Evolutionary conservation across 2,329 filamentous ascomycete genomes (phyloP).

Genomic region (Trichothecium roseum): DNA sequence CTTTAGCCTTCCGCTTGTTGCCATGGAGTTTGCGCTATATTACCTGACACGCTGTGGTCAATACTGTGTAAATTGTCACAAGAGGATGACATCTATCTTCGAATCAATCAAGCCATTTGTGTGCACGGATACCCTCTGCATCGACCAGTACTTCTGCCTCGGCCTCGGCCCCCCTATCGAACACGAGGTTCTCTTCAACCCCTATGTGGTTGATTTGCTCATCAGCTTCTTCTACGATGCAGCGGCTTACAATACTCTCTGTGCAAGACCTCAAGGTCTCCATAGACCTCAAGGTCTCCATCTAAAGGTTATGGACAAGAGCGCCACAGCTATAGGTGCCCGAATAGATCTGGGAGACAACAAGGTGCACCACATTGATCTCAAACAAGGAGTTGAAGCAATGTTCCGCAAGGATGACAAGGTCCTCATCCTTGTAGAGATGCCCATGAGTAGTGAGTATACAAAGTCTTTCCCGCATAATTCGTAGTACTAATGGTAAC

Average conservation of each 20-base stretch:
- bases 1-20: constrained; percentile 42
- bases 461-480: no score
- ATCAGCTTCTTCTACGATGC: constrained; percentile 70
- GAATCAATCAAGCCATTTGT: constrained; percentile 70
- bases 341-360: not conserved
- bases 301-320: constrained; percentile 3
- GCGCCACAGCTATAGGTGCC: not conserved
- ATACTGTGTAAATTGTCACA: constrained; percentile 80
- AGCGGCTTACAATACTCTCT: constrained; percentile 27
- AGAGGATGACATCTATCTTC: constrained; percentile 52
- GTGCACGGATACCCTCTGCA: constrained; percentile 63
- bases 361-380: not conserved
- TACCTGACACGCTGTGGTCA: constrained; percentile 74
- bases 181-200: constrained; percentile 69
- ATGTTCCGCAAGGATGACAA: no score
- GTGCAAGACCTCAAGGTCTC: constrained; percentile 33
- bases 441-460: no score
- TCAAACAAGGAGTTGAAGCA: no score
- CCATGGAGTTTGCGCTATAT: constrained; percentile 67
- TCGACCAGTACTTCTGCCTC: constrained; percentile 82
- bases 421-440: no score
- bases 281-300: constrained; percentile 22
- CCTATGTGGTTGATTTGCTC: constrained; percentile 75
- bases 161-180: constrained; percentile 80
- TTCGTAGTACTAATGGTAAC: no score